phyloP scores from a whole-genome alignment of 257 asterid genomes.

The Solanum dulcamara region DNA sequence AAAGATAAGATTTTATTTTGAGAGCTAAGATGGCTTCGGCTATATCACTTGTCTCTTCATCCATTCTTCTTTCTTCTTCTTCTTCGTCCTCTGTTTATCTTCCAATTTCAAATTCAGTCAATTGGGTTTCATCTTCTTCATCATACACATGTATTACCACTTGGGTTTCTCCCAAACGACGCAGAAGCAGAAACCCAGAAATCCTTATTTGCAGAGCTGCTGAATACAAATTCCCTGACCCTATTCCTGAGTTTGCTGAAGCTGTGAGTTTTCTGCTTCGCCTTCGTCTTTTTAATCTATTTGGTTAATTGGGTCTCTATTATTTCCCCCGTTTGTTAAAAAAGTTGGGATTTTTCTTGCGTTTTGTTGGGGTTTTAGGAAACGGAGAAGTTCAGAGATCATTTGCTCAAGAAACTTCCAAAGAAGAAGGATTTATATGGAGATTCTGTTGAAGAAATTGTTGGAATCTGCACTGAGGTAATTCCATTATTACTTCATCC shows the following conservation, averaged over 20 bases:
- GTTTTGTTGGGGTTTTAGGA: constrained; percentile 33
- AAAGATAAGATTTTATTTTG: not conserved
- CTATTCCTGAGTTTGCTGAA: constrained; percentile 90
- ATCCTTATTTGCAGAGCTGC: constrained; percentile 58
- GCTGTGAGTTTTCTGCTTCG: constrained; percentile 30
- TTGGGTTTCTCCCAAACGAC: not conserved
- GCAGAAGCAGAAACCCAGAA: not conserved
- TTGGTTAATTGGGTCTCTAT: not conserved
- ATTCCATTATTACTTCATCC: not conserved
- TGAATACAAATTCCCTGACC: constrained; percentile 91
- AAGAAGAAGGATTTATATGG: constrained; percentile 83
- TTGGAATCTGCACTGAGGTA: constrained; percentile 80
- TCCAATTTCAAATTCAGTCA: not conserved
- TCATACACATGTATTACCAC: not conserved
- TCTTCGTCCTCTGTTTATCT: not conserved
- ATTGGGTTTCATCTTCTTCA: not conserved
- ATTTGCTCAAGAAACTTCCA: constrained; percentile 50
- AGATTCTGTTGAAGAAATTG: constrained; percentile 70
- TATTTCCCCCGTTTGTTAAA: not conserved
- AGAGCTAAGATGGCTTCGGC: constrained; percentile 8
- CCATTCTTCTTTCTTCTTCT: not conserved
- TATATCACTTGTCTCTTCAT: not conserved
- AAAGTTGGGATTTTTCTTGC: not conserved
- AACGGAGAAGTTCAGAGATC: constrained; percentile 63
- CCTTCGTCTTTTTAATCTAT: not conserved